Evolutionary conservation across 768 basidiomycete genomes (phyloP).

Genomic region (Holtermanniella nyarrowii): DNA sequence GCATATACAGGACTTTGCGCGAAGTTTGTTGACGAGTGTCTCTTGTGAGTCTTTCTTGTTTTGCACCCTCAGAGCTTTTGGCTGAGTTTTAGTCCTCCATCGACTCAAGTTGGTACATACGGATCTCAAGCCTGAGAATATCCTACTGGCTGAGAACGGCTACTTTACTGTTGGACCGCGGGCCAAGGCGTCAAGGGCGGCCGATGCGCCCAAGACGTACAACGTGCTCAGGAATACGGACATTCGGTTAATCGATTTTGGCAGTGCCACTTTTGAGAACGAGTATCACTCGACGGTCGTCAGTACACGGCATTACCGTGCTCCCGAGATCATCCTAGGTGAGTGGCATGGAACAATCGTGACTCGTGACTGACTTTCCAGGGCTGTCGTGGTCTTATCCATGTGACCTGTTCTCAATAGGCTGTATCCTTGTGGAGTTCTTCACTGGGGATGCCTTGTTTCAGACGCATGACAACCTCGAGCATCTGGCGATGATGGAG

Average conservation of each 20-base stretch:
- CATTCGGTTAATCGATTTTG: constrained; percentile 95
- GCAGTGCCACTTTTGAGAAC: constrained; percentile 92
- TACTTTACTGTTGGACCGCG: neutral
- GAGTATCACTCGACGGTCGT: constrained; percentile 99
- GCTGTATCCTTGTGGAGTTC: constrained; percentile 97
- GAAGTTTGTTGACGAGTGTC: constrained; percentile 80
- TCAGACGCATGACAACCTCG: constrained; percentile 97
- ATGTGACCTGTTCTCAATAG: constrained; percentile 95
- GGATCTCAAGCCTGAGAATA: constrained; percentile 98
- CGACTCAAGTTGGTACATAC: constrained; percentile 87
- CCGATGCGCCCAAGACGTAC: constrained; percentile 49
- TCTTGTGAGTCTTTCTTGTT: constrained; percentile 56
- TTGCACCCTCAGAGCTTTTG: constrained; percentile 1
- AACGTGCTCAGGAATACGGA: constrained; percentile 75
- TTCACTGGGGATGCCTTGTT: constrained; percentile 96
- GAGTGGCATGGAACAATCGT: constrained; percentile 36
- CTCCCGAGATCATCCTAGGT: constrained; percentile 98
- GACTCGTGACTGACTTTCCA: constrained; percentile 38
- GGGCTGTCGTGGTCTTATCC: constrained; percentile 97
- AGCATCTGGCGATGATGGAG: constrained; percentile 99
- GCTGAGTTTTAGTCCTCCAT: constrained; percentile 60
- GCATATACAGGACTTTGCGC: constrained; percentile 93
- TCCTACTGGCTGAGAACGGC: constrained; percentile 79
- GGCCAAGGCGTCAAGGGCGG: neutral
- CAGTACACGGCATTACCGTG: constrained; percentile 94